phyloP scores from a whole-genome alignment of 371 early-diverging fungal species.

The Phascolomyces articulosus region DNA sequence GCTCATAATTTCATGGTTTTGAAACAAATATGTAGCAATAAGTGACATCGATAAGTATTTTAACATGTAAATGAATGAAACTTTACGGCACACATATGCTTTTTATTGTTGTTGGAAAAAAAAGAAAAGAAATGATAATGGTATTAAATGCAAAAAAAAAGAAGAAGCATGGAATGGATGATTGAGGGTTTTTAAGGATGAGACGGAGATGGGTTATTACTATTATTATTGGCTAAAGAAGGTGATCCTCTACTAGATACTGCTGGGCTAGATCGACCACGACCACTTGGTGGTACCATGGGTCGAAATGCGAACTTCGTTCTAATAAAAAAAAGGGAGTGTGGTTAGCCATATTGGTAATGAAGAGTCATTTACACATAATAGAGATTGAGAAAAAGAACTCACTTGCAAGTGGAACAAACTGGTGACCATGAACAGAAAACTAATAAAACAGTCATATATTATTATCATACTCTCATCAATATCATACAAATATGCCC shows the following conservation, averaged over 20 bases:
- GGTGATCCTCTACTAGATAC: background rate
- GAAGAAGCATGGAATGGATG: too few relatives aligned
- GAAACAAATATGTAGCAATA: too few relatives aligned
- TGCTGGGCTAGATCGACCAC: background rate
- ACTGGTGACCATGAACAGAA: slow-evolving; percentile 75
- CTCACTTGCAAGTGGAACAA: slow-evolving; percentile 81
- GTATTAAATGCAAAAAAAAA: too few relatives aligned
- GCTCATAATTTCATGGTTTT: too few relatives aligned
- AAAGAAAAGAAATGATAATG: too few relatives aligned
- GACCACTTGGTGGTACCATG: slow-evolving; percentile 27
- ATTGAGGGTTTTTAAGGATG: too few relatives aligned
- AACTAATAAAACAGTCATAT: slow-evolving; percentile 42
- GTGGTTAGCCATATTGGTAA: background rate
- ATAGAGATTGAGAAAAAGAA: background rate
- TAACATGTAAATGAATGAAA: too few relatives aligned
- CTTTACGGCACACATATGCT: too few relatives aligned
- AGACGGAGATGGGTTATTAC: slow-evolving; percentile 8
- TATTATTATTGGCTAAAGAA: background rate
- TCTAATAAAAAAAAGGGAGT: slow-evolving; percentile 29
- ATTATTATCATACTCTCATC: background rate
- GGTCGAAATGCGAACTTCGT: slow-evolving; percentile 73
- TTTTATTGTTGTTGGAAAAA: too few relatives aligned
- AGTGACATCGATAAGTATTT: too few relatives aligned
- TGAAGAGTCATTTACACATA: background rate
- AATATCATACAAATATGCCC: too few relatives aligned